Percentiles rank a stretch among this genome's conserved stretches.
These are phyloP conservation scores for Rubia peregrina DNA, from an alignment of 305 asterid genomes.

Conservation along the genomic window DNA sequence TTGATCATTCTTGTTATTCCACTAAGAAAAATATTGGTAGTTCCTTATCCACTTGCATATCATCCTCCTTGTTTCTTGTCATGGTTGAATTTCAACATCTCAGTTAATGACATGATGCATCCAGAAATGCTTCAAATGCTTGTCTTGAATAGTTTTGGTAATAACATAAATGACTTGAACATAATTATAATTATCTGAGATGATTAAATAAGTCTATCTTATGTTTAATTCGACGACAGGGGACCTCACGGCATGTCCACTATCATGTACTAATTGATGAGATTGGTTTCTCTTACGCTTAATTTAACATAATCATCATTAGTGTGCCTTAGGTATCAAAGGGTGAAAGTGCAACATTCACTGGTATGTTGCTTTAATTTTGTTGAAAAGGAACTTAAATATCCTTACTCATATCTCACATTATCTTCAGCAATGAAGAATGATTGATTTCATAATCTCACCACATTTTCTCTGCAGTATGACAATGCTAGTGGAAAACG, in stretches of 20 bases:
- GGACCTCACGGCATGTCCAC: conserved; percentile 81
- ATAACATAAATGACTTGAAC: too few relatives aligned
- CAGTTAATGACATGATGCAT: conserved; percentile 25
- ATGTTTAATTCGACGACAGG: conserved; percentile 29
- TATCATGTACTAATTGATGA: conserved; percentile 81
- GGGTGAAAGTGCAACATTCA: conserved; percentile 58
- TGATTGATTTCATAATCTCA: too few relatives aligned
- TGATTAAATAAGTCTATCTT: background rate
- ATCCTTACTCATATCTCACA: too few relatives aligned
- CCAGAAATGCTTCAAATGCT: conserved; percentile 25
- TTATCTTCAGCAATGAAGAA: too few relatives aligned
- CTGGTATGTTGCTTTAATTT: conserved; percentile 34
- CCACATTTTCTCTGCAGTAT: conserved; percentile 16
- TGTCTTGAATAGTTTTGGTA: conserved; percentile 24
- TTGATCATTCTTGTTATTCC: conserved; percentile 25
- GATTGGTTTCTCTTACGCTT: conserved; percentile 88
- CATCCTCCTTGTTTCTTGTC: conserved; percentile 26
- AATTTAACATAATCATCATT: conserved; percentile 23
- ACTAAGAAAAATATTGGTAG: conserved; percentile 19
- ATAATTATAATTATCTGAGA: background rate
- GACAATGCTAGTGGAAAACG: conserved; percentile 50
- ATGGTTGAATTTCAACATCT: conserved; percentile 23
- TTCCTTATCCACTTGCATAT: conserved; percentile 23
- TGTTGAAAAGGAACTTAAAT: background rate
- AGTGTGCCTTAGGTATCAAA: conserved; percentile 45